Evolutionary conservation across 441 rosid genomes (phyloP).

Genomic region (Gossypium lobatum): DNA sequence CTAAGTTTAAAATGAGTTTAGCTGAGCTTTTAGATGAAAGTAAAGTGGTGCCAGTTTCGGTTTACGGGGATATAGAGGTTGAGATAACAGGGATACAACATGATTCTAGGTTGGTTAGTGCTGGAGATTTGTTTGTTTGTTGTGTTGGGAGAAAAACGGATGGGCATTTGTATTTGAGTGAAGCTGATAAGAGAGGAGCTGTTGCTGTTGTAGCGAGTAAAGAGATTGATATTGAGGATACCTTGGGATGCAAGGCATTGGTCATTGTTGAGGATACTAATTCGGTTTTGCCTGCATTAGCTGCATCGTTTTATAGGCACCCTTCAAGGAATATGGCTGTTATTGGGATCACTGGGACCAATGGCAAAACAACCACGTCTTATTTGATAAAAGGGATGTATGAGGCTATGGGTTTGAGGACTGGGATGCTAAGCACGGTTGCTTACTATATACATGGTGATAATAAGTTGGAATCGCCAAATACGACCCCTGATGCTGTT

Average conservation of each 20-base stretch:
- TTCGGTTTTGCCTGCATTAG: constrained; percentile 68
- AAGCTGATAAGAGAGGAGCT: constrained; percentile 96
- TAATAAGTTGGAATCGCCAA: constrained; percentile 53
- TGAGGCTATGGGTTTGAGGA: constrained; percentile 86
- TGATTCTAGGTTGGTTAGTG: constrained; percentile 69
- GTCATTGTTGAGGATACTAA: constrained; percentile 86
- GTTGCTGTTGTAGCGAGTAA: constrained; percentile 92
- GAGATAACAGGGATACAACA: constrained; percentile 88
- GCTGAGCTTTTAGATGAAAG: constrained; percentile 92
- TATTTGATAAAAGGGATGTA: constrained; percentile 77
- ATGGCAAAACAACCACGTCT: constrained; percentile 71
- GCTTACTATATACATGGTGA: constrained; percentile 70
- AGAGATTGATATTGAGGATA: constrained; percentile 82
- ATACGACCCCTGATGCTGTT: constrained; percentile 63
- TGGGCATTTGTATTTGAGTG: constrained; percentile 66
- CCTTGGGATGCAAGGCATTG: constrained; percentile 79
- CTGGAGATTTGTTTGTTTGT: constrained; percentile 89
- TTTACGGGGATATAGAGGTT: constrained; percentile 75
- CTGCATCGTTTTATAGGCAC: constrained; percentile 66
- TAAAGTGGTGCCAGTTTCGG: constrained; percentile 79
- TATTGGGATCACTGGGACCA: constrained; percentile 72
- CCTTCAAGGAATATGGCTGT: constrained; percentile 79
- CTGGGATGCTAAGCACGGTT: constrained; percentile 77
- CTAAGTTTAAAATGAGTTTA: constrained; percentile 66
- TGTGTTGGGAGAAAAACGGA: constrained; percentile 63